These are phyloP conservation scores for Harrya chromipes DNA, from an alignment of 768 basidiomycete genomes.

Conservation along the genomic window DNA sequence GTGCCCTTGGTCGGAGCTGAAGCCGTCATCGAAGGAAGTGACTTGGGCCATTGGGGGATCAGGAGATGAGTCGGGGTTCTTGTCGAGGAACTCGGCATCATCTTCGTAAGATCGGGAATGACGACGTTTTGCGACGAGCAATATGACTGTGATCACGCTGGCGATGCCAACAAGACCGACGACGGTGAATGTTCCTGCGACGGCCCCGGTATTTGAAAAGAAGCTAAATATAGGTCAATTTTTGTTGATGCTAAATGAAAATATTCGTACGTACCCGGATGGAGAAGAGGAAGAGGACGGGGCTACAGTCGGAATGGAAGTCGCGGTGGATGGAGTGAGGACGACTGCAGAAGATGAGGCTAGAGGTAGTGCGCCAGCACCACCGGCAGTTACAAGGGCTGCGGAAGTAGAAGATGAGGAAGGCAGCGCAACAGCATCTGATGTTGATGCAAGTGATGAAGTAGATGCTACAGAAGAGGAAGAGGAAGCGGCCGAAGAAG, in stretches of 20 bases:
- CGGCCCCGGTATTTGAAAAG: slow-evolving; percentile 44
- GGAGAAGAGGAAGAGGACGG: slow-evolving; percentile 17
- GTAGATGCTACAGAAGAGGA: neutral
- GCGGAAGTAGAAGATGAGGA: slow-evolving; percentile 1
- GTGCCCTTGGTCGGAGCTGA: slow-evolving; percentile 23
- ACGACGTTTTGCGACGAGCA: slow-evolving; percentile 33
- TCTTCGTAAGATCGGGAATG: slow-evolving; percentile 23
- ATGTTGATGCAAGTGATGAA: neutral
- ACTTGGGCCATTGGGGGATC: slow-evolving; percentile 12
- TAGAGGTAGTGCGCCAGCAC: neutral
- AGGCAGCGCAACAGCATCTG: neutral
- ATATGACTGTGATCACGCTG: slow-evolving; percentile 26
- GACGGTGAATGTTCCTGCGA: slow-evolving; percentile 44
- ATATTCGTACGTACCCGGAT: slow-evolving; percentile 15
- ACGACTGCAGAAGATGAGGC: neutral
- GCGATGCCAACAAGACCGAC: slow-evolving; percentile 37
- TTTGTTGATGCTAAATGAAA: neutral
- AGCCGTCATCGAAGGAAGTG: slow-evolving; percentile 13
- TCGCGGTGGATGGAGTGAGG: neutral
- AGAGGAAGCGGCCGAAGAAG: too few relatives aligned
- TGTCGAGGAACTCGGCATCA: slow-evolving; percentile 30
- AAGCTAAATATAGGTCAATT: slow-evolving; percentile 33
- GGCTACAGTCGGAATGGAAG: slow-evolving; percentile 14
- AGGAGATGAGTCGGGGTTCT: slow-evolving; percentile 4
- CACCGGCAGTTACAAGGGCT: neutral